Percentiles rank a stretch among this genome's conserved stretches.
phyloP scores from a whole-genome alignment of 345 rosid species.

The Murraya paniculata region DNA sequence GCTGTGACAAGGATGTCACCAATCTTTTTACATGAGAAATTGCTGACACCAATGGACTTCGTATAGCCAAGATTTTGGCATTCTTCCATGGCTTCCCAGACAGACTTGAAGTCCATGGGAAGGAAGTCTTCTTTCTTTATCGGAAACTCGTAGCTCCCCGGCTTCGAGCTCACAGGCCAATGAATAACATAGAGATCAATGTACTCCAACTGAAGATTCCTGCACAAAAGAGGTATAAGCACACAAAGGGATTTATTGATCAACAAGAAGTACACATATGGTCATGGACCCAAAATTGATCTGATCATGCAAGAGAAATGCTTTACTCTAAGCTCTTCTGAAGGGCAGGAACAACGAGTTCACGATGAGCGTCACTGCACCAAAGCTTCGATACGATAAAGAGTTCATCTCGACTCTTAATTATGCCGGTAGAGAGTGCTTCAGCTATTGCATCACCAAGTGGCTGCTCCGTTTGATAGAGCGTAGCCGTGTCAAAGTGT shows the following conservation, averaged over 20 bases:
- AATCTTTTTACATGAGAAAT: slow-evolving; percentile 74
- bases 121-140: slow-evolving; percentile 61
- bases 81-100: slow-evolving; percentile 82
- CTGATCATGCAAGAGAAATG: neutral
- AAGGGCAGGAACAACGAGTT: slow-evolving; percentile 49
- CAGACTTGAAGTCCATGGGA: slow-evolving; percentile 55
- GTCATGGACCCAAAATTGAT: neutral
- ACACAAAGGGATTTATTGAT: neutral
- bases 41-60: slow-evolving; percentile 77
- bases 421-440: slow-evolving; percentile 38
- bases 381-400: slow-evolving; percentile 60
- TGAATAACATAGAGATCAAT: slow-evolving; percentile 73
- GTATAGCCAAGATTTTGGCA: slow-evolving; percentile 65
- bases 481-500: slow-evolving; percentile 45
- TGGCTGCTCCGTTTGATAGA: slow-evolving; percentile 38
- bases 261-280: neutral
- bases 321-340: slow-evolving; percentile 40
- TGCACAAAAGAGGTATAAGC: slow-evolving; percentile 17
- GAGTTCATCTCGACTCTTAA: slow-evolving; percentile 48
- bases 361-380: slow-evolving; percentile 54
- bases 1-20: slow-evolving; percentile 54
- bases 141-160: slow-evolving; percentile 60
- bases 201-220: slow-evolving; percentile 66
- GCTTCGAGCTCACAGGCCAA: slow-evolving; percentile 82
- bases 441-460: slow-evolving; percentile 47